phyloP scores from a whole-genome alignment of 2,329 filamentous ascomycete genomes.

The Diatrype stigma region DNA sequence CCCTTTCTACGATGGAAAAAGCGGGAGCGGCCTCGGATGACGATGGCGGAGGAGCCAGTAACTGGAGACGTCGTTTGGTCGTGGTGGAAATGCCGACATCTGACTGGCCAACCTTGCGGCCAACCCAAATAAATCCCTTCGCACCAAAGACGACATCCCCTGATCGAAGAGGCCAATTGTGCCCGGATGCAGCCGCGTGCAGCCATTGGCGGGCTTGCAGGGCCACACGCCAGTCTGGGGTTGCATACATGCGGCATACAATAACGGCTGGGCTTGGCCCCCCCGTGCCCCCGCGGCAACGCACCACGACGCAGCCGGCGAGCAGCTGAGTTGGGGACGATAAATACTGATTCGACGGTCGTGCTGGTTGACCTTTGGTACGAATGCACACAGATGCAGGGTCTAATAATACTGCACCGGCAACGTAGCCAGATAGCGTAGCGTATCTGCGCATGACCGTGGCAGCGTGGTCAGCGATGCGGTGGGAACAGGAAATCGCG shows the following conservation, averaged over 20 bases:
- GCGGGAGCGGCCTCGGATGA: not conserved
- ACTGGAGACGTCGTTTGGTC: not conserved
- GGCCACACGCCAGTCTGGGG: not conserved
- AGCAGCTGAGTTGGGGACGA: not conserved
- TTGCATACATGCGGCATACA: not conserved
- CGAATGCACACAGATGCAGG: not conserved
- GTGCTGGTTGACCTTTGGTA: not conserved
- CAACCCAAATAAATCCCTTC: not conserved
- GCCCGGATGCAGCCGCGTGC: no score
- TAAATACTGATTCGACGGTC: not conserved
- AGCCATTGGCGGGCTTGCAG: no score
- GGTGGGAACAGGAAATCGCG: constrained; percentile 31
- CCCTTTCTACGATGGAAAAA: not conserved
- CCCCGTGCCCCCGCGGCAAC: not conserved
- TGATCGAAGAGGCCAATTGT: no score
- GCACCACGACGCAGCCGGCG: not conserved
- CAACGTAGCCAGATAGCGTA: no score
- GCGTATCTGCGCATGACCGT: not conserved
- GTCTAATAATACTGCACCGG: not conserved
- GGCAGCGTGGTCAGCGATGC: not conserved
- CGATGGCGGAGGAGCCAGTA: not conserved
- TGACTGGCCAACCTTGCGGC: not conserved
- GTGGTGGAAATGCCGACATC: not conserved
- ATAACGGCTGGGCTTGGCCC: no score
- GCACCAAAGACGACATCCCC: no score